Percentiles rank a stretch among this genome's conserved stretches.
phyloP scores from a whole-genome alignment of 768 basidiomycete species.

The Arthromyces matolae region DNA sequence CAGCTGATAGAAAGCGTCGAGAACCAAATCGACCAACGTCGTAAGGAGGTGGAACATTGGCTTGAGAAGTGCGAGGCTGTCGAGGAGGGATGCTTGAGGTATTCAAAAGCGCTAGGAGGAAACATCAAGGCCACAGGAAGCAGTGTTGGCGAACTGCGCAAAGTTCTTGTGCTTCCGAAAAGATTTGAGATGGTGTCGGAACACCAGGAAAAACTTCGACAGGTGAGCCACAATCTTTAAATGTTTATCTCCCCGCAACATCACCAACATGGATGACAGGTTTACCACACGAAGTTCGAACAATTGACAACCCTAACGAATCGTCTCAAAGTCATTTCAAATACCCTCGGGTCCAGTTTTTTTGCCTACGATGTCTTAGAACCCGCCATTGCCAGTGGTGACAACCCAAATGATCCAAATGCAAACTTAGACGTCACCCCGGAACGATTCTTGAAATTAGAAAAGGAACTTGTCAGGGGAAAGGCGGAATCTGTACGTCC shows the following conservation, averaged over 20 bases:
- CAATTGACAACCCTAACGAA: constrained; percentile 68
- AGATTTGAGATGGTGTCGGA: constrained; percentile 66
- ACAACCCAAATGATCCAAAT: constrained; percentile 31
- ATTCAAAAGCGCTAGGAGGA: constrained; percentile 67
- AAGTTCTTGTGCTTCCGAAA: constrained; percentile 68
- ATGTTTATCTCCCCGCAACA: neutral
- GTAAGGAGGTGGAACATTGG: constrained; percentile 79
- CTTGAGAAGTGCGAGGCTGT: constrained; percentile 55
- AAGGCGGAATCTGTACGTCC: constrained; percentile 79
- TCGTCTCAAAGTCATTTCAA: constrained; percentile 56
- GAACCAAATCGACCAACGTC: constrained; percentile 60
- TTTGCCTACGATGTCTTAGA: constrained; percentile 54
- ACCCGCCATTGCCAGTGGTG: constrained; percentile 39
- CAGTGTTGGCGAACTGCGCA: constrained; percentile 64
- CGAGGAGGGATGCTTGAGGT: constrained; percentile 62
- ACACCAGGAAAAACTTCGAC: constrained; percentile 75
- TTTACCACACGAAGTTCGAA: constrained; percentile 76
- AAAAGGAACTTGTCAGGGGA: constrained; percentile 80
- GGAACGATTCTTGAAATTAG: constrained; percentile 74
- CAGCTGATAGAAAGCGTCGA: constrained; percentile 77
- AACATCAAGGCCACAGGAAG: constrained; percentile 64
- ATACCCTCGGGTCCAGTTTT: constrained; percentile 59
- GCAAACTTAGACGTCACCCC: constrained; percentile 70
- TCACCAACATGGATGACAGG: constrained; percentile 28
- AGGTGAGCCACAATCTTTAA: constrained; percentile 57